These are phyloP conservation scores for Coemansia sp. DNA, from an alignment of 192 early-diverging fungal genomes.

Conservation along the genomic window DNA sequence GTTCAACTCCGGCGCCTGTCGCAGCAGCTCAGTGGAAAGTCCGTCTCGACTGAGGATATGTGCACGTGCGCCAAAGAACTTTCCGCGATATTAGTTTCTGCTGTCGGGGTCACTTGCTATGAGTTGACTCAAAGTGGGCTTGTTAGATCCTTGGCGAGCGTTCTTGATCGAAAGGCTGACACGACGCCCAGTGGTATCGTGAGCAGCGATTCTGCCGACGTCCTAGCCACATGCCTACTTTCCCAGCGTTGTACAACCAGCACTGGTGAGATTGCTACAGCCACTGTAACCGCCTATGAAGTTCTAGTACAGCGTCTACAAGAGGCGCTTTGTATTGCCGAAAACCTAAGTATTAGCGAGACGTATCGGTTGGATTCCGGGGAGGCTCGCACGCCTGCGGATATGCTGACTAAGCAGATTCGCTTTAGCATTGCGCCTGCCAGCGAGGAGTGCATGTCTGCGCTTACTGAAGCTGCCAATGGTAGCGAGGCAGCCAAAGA, in stretches of 20 bases:
- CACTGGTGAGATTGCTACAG: background rate
- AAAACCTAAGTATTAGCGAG: slow-evolving; percentile 64
- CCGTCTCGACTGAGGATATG: background rate
- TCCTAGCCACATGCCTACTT: background rate
- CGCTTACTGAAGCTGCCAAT: slow-evolving; percentile 29
- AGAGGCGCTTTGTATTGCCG: slow-evolving; percentile 67
- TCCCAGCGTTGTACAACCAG: background rate
- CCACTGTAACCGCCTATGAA: slow-evolving; percentile 44
- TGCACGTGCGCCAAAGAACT: background rate
- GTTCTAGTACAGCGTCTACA: slow-evolving; percentile 69
- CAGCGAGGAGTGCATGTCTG: slow-evolving; percentile 4
- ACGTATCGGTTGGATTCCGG: slow-evolving; percentile 52
- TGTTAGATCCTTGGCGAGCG: slow-evolving; percentile 56
- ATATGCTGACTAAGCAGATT: slow-evolving; percentile 78
- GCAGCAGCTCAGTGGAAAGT: background rate
- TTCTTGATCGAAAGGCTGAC: background rate
- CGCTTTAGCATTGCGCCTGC: slow-evolving; percentile 65
- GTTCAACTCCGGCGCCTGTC: slow-evolving; percentile 11
- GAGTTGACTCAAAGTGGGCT: slow-evolving; percentile 80
- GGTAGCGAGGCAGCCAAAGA: slow-evolving; percentile 29
- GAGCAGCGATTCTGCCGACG: background rate
- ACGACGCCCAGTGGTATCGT: slow-evolving; percentile 23
- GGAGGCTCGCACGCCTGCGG: slow-evolving; percentile 48
- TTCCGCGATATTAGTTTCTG: slow-evolving; percentile 10
- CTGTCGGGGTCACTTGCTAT: slow-evolving; percentile 68